Evolutionary conservation across 2,329 filamentous ascomycete genomes (phyloP).

Genomic region (Aspergillus sp.): DNA sequence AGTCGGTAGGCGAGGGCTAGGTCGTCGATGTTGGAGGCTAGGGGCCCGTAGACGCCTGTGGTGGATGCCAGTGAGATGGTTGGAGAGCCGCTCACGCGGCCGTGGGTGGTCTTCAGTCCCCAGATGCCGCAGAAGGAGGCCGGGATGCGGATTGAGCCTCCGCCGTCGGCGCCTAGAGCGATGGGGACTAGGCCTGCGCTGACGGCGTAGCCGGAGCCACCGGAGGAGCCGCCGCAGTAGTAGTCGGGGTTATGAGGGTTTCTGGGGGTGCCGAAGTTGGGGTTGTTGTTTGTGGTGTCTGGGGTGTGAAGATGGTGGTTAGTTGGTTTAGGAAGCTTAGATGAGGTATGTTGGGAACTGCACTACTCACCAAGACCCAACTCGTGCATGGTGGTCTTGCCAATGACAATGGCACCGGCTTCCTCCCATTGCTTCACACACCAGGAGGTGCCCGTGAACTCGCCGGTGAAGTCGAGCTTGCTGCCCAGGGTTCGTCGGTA

Average conservation of each 20-base stretch:
- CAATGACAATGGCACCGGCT: conserved; percentile 72
- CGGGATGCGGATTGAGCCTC: conserved; percentile 74
- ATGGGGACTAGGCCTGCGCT: conserved; percentile 71
- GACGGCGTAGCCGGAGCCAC: conserved; percentile 71
- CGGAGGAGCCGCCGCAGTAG: conserved; percentile 80
- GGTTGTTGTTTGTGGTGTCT: conserved; percentile 83
- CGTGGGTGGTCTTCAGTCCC: conserved; percentile 77
- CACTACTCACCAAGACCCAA: conserved; percentile 65
- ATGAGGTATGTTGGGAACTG: background rate
- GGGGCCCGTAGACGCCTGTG: conserved; percentile 70
- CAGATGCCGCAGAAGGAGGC: conserved; percentile 75
- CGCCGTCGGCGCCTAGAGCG: conserved; percentile 72
- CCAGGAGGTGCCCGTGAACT: conserved; percentile 63
- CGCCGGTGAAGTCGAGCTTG: conserved; percentile 57
- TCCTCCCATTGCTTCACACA: conserved; percentile 71
- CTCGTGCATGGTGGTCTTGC: conserved; percentile 79
- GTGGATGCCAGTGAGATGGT: conserved; percentile 61
- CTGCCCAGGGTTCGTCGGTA: conserved; percentile 69
- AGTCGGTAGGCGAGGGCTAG: conserved; percentile 79
- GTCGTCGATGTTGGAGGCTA: conserved; percentile 74
- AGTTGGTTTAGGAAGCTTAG: background rate
- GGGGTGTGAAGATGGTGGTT: conserved; percentile 3
- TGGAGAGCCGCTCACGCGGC: conserved; percentile 64
- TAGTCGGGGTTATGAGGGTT: conserved; percentile 77
- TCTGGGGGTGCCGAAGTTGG: conserved; percentile 69